Evolutionary conservation across 2,329 filamentous ascomycete genomes (phyloP).

Genomic region (Pseudocercospora crystallina): DNA sequence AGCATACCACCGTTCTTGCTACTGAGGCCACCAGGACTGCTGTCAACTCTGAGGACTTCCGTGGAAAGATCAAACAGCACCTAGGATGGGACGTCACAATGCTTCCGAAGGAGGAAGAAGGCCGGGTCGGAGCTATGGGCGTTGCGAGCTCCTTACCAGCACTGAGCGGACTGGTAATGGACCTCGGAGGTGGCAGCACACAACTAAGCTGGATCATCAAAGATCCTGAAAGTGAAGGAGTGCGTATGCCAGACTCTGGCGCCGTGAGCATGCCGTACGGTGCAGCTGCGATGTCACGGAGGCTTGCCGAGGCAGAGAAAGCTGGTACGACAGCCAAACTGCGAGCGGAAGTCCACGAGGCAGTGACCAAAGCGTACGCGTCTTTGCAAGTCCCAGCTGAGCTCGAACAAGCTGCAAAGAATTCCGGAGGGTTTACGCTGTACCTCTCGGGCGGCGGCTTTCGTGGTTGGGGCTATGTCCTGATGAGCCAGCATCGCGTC

Average conservation of each 20-base stretch:
- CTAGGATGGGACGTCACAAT: conserved; percentile 71
- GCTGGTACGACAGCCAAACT: conserved; percentile 43
- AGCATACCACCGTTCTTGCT: conserved; percentile 74
- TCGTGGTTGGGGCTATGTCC: conserved; percentile 83
- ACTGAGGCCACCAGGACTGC: conserved; percentile 87
- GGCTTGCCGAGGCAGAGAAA: conserved; percentile 48
- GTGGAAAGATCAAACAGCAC: conserved; percentile 60
- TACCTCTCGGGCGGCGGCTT: conserved; percentile 91
- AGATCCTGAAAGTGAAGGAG: conserved; percentile 49
- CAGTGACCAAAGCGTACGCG: conserved; percentile 47
- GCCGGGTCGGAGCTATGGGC: conserved; percentile 77
- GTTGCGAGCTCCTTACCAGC: conserved; percentile 71
- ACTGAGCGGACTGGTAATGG: conserved; percentile 79
- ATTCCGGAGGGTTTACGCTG: conserved; percentile 60
- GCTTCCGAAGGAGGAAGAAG: conserved; percentile 77
- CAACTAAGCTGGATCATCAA: conserved; percentile 66
- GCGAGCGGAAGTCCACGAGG: conserved; percentile 48
- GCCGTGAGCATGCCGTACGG: conserved; percentile 69
- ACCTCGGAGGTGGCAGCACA: conserved; percentile 73
- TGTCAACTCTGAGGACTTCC: conserved; percentile 68
- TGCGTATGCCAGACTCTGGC: conserved; percentile 54
- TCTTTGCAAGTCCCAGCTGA: conserved; percentile 57
- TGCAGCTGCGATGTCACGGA: conserved; percentile 63
- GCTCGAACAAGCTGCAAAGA: conserved; percentile 45
- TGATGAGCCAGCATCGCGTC: conserved; percentile 74